These are phyloP conservation scores for Aureobasidium mangrovei DNA, from an alignment of 2,329 filamentous ascomycete species.

Conservation along the genomic window DNA sequence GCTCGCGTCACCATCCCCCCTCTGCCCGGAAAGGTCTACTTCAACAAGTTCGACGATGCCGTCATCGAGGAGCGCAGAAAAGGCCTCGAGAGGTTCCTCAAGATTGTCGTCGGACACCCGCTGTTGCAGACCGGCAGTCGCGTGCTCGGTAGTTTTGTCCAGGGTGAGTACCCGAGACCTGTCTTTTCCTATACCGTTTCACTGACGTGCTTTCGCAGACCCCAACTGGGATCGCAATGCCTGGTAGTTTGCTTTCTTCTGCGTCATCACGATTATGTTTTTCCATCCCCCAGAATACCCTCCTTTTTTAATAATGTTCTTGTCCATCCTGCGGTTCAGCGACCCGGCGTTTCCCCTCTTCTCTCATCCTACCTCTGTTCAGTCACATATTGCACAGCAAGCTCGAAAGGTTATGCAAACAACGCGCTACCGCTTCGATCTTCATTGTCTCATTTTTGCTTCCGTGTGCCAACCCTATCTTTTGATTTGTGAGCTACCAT, in stretches of 20 bases:
- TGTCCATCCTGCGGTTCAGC: constrained; percentile 15
- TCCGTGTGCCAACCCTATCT: too few species aligned
- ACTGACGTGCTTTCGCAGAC: constrained; percentile 39
- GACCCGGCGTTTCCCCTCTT: constrained; percentile 11
- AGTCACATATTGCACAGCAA: background rate
- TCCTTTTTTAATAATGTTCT: constrained; percentile 1
- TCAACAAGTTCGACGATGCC: constrained; percentile 94
- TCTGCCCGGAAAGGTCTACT: constrained; percentile 93
- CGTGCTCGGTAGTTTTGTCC: constrained; percentile 90
- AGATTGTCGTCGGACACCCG: constrained; percentile 95
- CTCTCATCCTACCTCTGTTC: background rate
- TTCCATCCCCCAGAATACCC: background rate
- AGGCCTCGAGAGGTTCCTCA: constrained; percentile 87
- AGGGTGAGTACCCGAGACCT: constrained; percentile 55
- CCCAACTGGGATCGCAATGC: constrained; percentile 87
- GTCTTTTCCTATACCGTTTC: background rate
- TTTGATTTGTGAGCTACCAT: too few species aligned
- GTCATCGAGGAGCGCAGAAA: constrained; percentile 92
- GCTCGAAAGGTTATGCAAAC: background rate
- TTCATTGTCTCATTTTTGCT: too few species aligned
- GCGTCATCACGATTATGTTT: background rate
- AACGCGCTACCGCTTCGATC: too few species aligned
- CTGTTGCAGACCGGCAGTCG: constrained; percentile 96
- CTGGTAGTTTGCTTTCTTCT: constrained; percentile 46
- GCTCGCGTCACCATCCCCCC: constrained; percentile 93